These are phyloP conservation scores for Phytophthora hybrid DNA, from an alignment of 352 stramenopile genomes.

Conservation along the genomic window DNA sequence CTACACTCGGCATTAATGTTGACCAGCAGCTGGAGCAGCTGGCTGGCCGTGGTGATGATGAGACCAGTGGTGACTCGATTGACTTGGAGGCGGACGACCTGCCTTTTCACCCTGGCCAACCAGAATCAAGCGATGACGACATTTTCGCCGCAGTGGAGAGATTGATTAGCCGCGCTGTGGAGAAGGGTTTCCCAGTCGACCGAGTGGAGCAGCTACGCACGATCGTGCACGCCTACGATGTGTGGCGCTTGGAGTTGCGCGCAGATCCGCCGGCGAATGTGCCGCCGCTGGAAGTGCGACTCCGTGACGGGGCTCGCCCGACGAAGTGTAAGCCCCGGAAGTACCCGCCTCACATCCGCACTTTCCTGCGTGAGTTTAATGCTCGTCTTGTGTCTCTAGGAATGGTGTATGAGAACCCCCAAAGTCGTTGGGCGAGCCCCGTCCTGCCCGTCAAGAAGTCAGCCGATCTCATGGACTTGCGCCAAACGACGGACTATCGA, in stretches of 20 bases:
- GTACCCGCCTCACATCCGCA: neutral
- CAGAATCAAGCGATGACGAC: conserved; percentile 4
- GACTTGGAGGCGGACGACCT: conserved; percentile 1
- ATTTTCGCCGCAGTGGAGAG: conserved; percentile 7
- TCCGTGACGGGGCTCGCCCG: neutral
- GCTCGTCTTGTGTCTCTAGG: neutral
- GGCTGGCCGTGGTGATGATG: neutral
- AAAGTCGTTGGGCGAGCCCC: conserved; percentile 15
- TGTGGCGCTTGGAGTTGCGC: neutral
- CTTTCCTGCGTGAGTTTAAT: neutral
- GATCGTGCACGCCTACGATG: neutral
- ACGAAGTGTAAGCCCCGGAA: neutral
- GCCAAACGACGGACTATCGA: conserved; percentile 12
- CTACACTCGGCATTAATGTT: conserved; percentile 19
- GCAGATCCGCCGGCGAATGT: neutral
- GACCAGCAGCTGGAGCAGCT: conserved; percentile 24
- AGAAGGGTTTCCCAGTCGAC: conserved; percentile 20
- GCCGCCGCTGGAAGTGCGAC: neutral
- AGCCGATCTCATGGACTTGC: neutral
- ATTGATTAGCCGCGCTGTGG: conserved; percentile 9
- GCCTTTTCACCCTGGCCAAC: neutral
- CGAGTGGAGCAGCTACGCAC: neutral
- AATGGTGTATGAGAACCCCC: conserved; percentile 8
- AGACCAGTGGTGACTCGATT: conserved; percentile 6
- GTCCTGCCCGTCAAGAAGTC: conserved; percentile 24